A percentile compares a stretch with the other conserved stretches of the same genome.
These are phyloP conservation scores for Camelina laxa DNA, from an alignment of 345 rosid genomes.

Conservation along the genomic window DNA sequence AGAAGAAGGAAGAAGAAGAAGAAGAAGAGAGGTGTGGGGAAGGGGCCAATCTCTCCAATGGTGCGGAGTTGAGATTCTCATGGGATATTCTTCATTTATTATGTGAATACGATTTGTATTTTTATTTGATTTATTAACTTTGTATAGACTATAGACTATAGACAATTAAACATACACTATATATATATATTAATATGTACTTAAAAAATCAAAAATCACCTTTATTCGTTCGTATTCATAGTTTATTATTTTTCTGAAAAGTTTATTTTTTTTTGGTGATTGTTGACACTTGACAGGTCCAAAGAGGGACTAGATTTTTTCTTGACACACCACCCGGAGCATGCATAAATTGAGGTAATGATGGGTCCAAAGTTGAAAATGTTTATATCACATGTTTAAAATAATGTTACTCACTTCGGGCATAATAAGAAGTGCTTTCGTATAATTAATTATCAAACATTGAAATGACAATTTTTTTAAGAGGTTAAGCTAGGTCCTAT, in stretches of 20 bases:
- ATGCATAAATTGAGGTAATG: background rate
- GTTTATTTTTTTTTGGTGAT: background rate
- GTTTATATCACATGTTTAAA: background rate
- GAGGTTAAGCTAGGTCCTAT: too few relatives aligned
- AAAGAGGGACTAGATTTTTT: conserved; percentile 6
- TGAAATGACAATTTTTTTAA: too few relatives aligned
- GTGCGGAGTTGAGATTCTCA: conserved; percentile 41
- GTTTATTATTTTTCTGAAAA: background rate
- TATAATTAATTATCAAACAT: too few relatives aligned
- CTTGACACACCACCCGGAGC: conserved; percentile 8
- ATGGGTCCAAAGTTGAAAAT: background rate
- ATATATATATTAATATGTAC: too few relatives aligned
- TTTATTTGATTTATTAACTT: conserved; percentile 2
- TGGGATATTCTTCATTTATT: conserved; percentile 39
- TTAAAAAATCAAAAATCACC: background rate
- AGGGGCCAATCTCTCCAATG: conserved; percentile 33
- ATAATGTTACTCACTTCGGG: too few relatives aligned
- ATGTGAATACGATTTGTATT: background rate
- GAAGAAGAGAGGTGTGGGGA: too few relatives aligned
- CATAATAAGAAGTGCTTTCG: too few relatives aligned
- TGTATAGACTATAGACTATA: background rate
- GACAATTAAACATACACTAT: background rate
- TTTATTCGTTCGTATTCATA: background rate
- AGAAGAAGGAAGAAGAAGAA: conserved; percentile 22
- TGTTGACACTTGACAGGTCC: conserved; percentile 1